Evolutionary conservation across 164 flowering plant species (phyloP).

Genomic region (Macadamia integrifolia): DNA sequence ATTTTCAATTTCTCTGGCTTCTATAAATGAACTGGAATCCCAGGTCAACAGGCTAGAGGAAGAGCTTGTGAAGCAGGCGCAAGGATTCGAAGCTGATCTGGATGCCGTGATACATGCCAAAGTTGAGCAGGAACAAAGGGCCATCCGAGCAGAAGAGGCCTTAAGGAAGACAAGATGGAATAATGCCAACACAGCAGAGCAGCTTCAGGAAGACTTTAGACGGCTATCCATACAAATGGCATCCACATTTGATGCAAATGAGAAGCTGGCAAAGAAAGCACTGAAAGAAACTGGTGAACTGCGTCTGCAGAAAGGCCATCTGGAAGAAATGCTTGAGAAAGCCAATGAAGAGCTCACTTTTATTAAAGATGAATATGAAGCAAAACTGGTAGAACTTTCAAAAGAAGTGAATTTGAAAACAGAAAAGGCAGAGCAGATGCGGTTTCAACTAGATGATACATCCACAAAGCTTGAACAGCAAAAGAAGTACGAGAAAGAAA

Average conservation of each 20-base stretch:
- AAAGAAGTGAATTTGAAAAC: constrained; percentile 27
- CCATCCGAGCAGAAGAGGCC: constrained; percentile 77
- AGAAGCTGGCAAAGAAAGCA: constrained; percentile 70
- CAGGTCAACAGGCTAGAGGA: constrained; percentile 54
- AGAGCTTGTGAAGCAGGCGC: constrained; percentile 55
- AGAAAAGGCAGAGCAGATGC: constrained; percentile 33
- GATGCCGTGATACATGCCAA: constrained; percentile 48
- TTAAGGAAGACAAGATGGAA: constrained; percentile 59
- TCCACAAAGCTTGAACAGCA: constrained; percentile 45
- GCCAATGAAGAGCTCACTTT: constrained; percentile 49
- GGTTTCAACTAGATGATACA: constrained; percentile 34
- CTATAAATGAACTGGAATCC: constrained; percentile 52
- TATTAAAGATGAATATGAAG: constrained; percentile 43
- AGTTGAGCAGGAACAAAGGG: constrained; percentile 91
- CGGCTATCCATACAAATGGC: constrained; percentile 74
- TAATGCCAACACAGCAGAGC: constrained; percentile 72
- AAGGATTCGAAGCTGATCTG: constrained; percentile 63
- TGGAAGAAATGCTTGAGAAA: constrained; percentile 50
- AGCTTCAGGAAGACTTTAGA: constrained; percentile 80
- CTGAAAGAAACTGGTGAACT: constrained; percentile 64
- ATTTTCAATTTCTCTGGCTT: constrained; percentile 32
- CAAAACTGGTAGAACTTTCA: constrained; percentile 38
- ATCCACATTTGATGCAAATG: constrained; percentile 75
- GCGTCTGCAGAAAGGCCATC: constrained; percentile 41
- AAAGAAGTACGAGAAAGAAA: constrained; percentile 40